Conservation (phyloP, 768 basidiomycete genomes). For the Phlebiopsis gigantea region DNA sequence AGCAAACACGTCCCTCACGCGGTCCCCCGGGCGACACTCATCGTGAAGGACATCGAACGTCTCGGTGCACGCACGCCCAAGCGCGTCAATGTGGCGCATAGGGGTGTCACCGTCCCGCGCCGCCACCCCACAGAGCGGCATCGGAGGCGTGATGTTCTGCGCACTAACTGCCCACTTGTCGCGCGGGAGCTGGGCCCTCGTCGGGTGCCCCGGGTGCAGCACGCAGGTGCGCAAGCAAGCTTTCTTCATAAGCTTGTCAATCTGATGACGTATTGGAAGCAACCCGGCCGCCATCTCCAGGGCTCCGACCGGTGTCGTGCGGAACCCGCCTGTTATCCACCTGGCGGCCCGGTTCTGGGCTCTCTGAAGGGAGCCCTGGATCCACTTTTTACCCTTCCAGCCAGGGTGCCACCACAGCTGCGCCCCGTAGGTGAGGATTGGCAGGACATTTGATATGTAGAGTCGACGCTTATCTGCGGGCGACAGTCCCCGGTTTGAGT, state of each 20-base stretch:
- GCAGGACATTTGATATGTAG: conserved; percentile 16
- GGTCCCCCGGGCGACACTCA: conserved; percentile 3
- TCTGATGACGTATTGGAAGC: conserved; percentile 12
- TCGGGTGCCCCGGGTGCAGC: conserved; percentile 3
- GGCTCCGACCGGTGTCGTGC: conserved; percentile 16
- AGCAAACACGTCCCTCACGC: neutral
- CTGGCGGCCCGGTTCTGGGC: conserved; percentile 15
- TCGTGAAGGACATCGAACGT: neutral
- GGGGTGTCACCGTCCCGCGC: conserved; percentile 1
- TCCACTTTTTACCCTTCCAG: conserved; percentile 7
- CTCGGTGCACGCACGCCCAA: neutral
- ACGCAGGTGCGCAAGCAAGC: neutral
- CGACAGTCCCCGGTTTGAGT: conserved; percentile 15
- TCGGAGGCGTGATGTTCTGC: neutral
- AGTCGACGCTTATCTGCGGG: conserved; percentile 13
- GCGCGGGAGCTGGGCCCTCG: neutral
- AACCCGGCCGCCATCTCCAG: conserved; percentile 16
- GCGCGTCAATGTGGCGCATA: neutral
- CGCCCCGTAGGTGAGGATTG: conserved; percentile 17
- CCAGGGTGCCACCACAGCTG: conserved; percentile 18
- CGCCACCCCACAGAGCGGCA: neutral
- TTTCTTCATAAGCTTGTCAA: conserved; percentile 12
- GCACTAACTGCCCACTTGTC: neutral
- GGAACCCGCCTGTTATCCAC: conserved; percentile 19
- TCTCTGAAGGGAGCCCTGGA: conserved; percentile 4